Evolutionary conservation across 805 yeast species (phyloP).

Genomic region (Saccharomycopsis microspora): DNA sequence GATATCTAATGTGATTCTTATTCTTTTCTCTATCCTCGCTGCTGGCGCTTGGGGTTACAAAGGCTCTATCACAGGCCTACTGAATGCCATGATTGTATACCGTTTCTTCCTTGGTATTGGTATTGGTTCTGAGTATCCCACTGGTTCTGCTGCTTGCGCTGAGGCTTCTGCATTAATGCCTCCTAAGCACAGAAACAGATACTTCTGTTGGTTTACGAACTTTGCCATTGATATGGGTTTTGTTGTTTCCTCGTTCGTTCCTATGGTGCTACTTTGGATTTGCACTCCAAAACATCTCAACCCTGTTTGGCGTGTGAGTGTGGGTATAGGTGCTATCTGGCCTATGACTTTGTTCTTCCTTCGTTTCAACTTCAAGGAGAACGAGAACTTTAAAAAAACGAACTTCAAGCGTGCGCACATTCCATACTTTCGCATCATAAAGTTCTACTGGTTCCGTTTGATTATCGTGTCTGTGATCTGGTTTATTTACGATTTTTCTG

Average conservation of each 20-base stretch:
- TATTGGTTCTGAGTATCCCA: conserved; percentile 92
- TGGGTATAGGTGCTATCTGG: conserved; percentile 79
- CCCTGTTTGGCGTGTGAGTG: conserved; percentile 84
- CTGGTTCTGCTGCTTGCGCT: conserved; percentile 87
- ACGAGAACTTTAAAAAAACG: conserved; percentile 57
- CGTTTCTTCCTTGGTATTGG: conserved; percentile 85
- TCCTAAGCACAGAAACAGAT: conserved; percentile 78
- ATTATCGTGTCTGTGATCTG: conserved; percentile 63
- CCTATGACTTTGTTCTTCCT: conserved; percentile 69
- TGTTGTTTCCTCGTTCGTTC: conserved; percentile 75
- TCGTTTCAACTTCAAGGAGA: conserved; percentile 67
- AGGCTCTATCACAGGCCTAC: conserved; percentile 61
- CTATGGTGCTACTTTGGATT: conserved; percentile 79
- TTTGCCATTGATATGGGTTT: conserved; percentile 82
- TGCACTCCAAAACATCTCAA: conserved; percentile 59
- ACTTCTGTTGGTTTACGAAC: conserved; percentile 83
- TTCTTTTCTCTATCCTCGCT: conserved; percentile 65
- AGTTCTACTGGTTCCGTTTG: conserved; percentile 78
- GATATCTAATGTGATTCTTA: conserved; percentile 61
- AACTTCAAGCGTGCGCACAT: conserved; percentile 52
- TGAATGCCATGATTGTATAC: conserved; percentile 75
- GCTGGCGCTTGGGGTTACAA: conserved; percentile 78
- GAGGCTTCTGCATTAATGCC: conserved; percentile 76
- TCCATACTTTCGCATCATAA: conserved; percentile 61
- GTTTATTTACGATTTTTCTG: conserved; percentile 85